phyloP scores from a whole-genome alignment of 164 flowering plant genomes.

The Nymphaea thermarum region DNA sequence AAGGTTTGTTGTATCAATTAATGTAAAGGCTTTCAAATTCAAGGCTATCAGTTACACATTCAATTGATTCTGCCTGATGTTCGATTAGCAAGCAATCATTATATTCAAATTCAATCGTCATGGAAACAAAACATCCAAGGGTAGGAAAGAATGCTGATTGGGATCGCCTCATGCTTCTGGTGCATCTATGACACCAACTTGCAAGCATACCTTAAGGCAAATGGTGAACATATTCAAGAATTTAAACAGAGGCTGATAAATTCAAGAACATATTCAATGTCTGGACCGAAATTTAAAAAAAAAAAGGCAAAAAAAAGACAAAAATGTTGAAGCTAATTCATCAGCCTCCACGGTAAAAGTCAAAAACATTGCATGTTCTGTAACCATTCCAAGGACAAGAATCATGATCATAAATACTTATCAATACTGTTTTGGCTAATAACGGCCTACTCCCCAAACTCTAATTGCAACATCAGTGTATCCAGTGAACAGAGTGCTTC shows the following conservation, averaged over 20 bases:
- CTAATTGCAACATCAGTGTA: constrained; percentile 63
- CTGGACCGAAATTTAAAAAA: not conserved
- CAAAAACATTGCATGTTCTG: not conserved
- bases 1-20: too few species aligned
- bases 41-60: too few species aligned
- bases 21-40: too few species aligned
- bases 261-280: not conserved
- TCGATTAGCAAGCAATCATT: too few species aligned
- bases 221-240: not conserved
- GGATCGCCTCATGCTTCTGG: too few species aligned
- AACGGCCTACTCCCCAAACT: constrained; percentile 58
- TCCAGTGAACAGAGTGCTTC: constrained; percentile 60
- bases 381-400: not conserved
- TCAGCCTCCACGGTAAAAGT: not conserved
- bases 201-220: too few species aligned
- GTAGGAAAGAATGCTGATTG: too few species aligned
- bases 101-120: too few species aligned
- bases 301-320: too few species aligned
- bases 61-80: too few species aligned
- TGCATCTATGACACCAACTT: too few species aligned
- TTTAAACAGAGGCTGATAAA: not conserved
- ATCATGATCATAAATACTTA: not conserved
- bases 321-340: not conserved
- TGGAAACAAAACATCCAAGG: too few species aligned
- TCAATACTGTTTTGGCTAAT: constrained; percentile 3